A percentile compares a stretch with the other conserved stretches of the same genome.
phyloP scores from a whole-genome alignment of 306 rosid genomes.

The Quercus aquifolioides region DNA sequence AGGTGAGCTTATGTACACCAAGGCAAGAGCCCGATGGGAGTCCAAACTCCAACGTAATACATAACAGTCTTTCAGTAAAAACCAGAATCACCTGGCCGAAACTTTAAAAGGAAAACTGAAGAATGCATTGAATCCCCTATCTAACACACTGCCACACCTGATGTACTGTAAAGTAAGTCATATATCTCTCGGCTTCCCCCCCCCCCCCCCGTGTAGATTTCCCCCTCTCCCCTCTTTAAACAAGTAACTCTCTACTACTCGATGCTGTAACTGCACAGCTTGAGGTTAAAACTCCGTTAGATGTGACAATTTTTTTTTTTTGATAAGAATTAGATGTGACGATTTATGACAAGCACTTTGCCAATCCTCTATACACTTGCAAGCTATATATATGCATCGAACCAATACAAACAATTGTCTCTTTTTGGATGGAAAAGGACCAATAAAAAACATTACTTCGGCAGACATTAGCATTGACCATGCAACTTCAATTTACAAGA shows the following conservation, averaged over 20 bases:
- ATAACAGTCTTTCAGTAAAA: background rate
- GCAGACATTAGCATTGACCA: background rate
- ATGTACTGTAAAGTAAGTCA: background rate
- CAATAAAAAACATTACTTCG: background rate
- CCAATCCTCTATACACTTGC: background rate
- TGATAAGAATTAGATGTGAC: too few relatives aligned
- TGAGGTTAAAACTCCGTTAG: background rate
- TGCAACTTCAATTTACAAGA: background rate
- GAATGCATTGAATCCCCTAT: background rate
- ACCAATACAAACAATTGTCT: background rate
- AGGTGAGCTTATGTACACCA: background rate
- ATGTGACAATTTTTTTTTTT: too few relatives aligned
- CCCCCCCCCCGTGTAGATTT: background rate
- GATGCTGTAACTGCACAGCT: background rate
- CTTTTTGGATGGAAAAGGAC: background rate
- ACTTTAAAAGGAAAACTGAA: background rate
- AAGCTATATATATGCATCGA: background rate
- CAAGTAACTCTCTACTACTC: background rate
- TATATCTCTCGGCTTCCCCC: too few relatives aligned
- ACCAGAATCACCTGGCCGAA: background rate
- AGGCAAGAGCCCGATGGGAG: background rate
- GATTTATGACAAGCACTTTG: background rate
- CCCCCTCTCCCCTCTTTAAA: background rate
- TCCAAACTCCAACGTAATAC: background rate
- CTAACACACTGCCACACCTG: constrained; percentile 20